phyloP scores from a whole-genome alignment of 1,284 basidiomycete genomes.

The Ceratobasidium theobromae region DNA sequence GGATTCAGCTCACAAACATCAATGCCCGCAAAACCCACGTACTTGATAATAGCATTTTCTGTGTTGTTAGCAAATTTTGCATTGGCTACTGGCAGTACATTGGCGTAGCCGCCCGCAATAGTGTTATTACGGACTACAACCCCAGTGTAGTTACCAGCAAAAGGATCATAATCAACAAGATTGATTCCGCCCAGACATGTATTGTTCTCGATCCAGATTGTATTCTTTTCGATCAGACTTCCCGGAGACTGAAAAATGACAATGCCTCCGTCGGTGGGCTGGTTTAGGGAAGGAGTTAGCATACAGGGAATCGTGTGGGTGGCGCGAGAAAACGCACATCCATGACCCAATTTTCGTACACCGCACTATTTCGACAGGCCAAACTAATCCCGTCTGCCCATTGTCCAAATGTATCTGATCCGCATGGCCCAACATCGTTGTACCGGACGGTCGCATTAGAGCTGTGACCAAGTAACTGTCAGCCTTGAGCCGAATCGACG shows the following conservation, averaged over 20 bases:
- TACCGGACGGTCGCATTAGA: constrained; percentile 66
- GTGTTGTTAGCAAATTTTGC: constrained; percentile 45
- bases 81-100: constrained; percentile 44
- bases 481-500: background rate
- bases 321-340: constrained; percentile 38
- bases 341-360: constrained; percentile 72
- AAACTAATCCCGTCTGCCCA: constrained; percentile 88
- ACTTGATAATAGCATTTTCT: constrained; percentile 69
- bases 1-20: constrained; percentile 33
- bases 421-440: constrained; percentile 76
- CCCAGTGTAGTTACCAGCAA: constrained; percentile 65
- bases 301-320: too few relatives aligned
- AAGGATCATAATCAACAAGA: constrained; percentile 76
- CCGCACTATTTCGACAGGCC: constrained; percentile 63
- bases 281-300: background rate
- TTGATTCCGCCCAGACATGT: constrained; percentile 50
- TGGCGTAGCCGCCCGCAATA: constrained; percentile 70
- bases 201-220: constrained; percentile 68
- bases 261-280: constrained; percentile 76
- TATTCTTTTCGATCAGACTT: constrained; percentile 71
- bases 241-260: constrained; percentile 83
- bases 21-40: constrained; percentile 37
- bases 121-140: constrained; percentile 71
- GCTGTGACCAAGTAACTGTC: constrained; percentile 40
- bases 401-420: constrained; percentile 53